These are phyloP conservation scores for Scleroderma bovista DNA, from an alignment of 768 basidiomycete species.

Conservation along the genomic window DNA sequence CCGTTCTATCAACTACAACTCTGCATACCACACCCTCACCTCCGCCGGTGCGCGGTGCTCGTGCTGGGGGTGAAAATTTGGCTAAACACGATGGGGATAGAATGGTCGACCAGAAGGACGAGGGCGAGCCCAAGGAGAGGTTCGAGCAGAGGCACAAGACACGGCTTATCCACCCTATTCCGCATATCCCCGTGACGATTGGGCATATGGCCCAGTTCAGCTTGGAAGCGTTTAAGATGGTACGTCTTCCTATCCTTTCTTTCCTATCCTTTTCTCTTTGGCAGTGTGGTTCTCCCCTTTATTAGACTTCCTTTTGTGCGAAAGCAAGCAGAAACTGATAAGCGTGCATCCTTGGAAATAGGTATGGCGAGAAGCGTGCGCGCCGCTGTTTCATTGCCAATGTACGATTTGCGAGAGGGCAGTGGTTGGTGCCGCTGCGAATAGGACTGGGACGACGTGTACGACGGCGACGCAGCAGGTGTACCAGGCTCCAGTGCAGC, in stretches of 20 bases:
- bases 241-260: conserved; percentile 31
- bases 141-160: too few relatives aligned
- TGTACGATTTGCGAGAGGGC: conserved; percentile 74
- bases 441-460: conserved; percentile 22
- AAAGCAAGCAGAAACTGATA: too few relatives aligned
- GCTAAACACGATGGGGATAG: conserved; percentile 6
- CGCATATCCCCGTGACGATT: conserved; percentile 57
- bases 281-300: neutral
- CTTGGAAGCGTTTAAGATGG: conserved; percentile 50
- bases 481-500: conserved; percentile 1
- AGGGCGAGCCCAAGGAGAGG: too few relatives aligned
- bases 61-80: conserved; percentile 30
- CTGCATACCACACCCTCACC: conserved; percentile 77
- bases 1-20: conserved; percentile 68
- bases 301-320: too few relatives aligned
- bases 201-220: conserved; percentile 53
- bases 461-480: conserved; percentile 11
- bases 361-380: conserved; percentile 73
- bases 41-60: conserved; percentile 41
- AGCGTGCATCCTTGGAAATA: conserved; percentile 25
- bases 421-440: conserved; percentile 43
- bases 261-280: neutral
- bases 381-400: conserved; percentile 64
- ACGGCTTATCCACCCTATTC: conserved; percentile 56
- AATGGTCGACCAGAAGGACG: too few relatives aligned